These are phyloP conservation scores for Sarocladium strictum DNA, from an alignment of 2,329 filamentous ascomycete species.

Conservation along the genomic window DNA sequence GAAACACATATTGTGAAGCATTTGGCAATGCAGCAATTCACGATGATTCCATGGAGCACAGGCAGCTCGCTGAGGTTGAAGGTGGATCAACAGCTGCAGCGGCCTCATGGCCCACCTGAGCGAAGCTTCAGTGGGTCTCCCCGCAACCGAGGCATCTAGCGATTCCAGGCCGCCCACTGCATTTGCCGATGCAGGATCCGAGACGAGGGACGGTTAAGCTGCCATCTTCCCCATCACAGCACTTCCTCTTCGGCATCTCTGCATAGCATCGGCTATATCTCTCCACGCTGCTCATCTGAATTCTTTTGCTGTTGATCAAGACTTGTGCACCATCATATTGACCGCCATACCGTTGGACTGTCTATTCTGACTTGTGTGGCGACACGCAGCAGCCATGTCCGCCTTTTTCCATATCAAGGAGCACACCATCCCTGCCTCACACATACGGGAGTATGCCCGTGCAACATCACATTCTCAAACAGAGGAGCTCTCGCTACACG, in stretches of 20 bases:
- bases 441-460: slow-evolving; percentile 76
- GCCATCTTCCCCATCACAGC: background rate
- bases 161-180: background rate
- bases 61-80: background rate
- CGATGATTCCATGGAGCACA: background rate
- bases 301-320: too few species aligned
- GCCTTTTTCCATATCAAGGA: slow-evolving; percentile 59
- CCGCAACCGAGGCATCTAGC: slow-evolving; percentile 3
- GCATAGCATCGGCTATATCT: background rate
- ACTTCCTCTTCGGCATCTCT: background rate
- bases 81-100: slow-evolving; percentile 2
- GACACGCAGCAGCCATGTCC: slow-evolving; percentile 12
- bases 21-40: background rate
- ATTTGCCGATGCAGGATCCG: slow-evolving; percentile 8
- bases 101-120: background rate
- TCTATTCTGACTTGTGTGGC: background rate
- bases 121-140: background rate
- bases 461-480: slow-evolving; percentile 69
- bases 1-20: background rate
- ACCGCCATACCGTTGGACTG: background rate
- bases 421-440: slow-evolving; percentile 66
- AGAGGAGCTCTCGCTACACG: slow-evolving; percentile 63
- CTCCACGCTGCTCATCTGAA: too few species aligned
- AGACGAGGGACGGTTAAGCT: background rate
- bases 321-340: background rate